Conservation (phyloP, 495 filamentous ascomycete genomes). For the Penicillium taxi region DNA sequence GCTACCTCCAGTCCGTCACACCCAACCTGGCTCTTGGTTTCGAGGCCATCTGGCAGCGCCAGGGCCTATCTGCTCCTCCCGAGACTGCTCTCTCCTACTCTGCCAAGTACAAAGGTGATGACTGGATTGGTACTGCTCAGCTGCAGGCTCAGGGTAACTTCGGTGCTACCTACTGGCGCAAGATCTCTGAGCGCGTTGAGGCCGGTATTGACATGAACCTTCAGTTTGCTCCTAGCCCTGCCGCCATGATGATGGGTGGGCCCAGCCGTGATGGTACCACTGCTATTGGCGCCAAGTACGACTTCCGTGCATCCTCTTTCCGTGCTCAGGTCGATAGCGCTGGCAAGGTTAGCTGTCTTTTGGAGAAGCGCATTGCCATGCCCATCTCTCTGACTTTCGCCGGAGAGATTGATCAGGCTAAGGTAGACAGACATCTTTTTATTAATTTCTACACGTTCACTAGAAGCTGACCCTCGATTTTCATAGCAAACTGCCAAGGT, state of each 20-base stretch:
- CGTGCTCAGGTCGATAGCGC: constrained; percentile 91
- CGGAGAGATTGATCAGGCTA: constrained; percentile 92
- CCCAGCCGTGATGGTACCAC: constrained; percentile 77
- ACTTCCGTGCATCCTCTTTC: constrained; percentile 91
- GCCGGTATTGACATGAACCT: constrained; percentile 93
- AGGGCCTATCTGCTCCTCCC: constrained; percentile 65
- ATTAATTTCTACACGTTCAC: constrained; percentile 1
- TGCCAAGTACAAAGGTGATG: constrained; percentile 76
- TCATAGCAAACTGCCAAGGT: constrained; percentile 86
- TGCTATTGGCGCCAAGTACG: constrained; percentile 92
- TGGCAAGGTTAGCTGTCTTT: constrained; percentile 82
- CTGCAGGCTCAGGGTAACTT: constrained; percentile 76
- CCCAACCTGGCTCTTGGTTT: constrained; percentile 80
- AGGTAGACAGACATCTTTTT: constrained; percentile 51
- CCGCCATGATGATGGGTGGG: constrained; percentile 61
- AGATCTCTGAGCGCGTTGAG: constrained; percentile 89
- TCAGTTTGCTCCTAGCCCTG: constrained; percentile 57
- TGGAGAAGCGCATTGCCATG: constrained; percentile 92
- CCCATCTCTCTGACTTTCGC: constrained; percentile 88
- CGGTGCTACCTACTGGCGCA: constrained; percentile 91
- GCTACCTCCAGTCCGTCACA: constrained; percentile 89
- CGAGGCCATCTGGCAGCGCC: constrained; percentile 89
- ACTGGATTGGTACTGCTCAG: constrained; percentile 87
- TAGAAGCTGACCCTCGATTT: constrained; percentile 12
- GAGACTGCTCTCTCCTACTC: constrained; percentile 81